Evolutionary conservation across 108 stramenopile species (phyloP).

Genomic region (Conticribra guillardii): DNA sequence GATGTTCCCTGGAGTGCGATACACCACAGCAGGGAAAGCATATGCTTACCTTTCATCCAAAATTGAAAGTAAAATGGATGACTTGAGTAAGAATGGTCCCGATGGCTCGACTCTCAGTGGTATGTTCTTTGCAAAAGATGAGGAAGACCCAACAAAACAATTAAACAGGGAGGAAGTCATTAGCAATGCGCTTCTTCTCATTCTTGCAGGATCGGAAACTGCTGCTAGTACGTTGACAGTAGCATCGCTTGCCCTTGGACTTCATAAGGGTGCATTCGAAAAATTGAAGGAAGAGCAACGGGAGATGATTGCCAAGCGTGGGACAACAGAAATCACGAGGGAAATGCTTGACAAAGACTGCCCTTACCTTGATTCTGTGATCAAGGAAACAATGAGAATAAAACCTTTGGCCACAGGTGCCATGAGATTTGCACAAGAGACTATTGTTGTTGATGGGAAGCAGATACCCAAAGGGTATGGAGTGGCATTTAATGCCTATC

Average conservation of each 20-base stretch:
- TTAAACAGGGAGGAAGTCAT: constrained; percentile 48
- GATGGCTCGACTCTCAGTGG: constrained; percentile 55
- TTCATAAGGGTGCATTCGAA: constrained; percentile 50
- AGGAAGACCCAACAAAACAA: constrained; percentile 28
- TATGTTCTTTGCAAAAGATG: constrained; percentile 60
- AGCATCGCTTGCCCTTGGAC: constrained; percentile 44
- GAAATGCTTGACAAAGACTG: constrained; percentile 54
- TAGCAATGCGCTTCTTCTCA: constrained; percentile 54
- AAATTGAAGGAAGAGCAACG: constrained; percentile 60
- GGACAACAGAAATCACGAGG: constrained; percentile 26
- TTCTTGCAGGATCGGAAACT: constrained; percentile 59
- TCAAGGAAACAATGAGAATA: constrained; percentile 57
- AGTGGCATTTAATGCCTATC: constrained; percentile 36
- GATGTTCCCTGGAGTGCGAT: constrained; percentile 11
- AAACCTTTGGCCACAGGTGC: constrained; percentile 49
- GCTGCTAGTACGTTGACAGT: constrained; percentile 53
- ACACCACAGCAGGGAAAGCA: constrained; percentile 24
- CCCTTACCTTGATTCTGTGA: constrained; percentile 52
- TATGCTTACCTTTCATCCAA: constrained; percentile 32
- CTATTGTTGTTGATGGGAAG: constrained; percentile 52
- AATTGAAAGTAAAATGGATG: constrained; percentile 52
- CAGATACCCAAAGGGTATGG: constrained; percentile 60
- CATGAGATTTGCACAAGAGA: constrained; percentile 35
- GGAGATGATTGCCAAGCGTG: constrained; percentile 33
- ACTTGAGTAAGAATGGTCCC: constrained; percentile 46